Base-by-base conservation (phyloP, 2,329 filamentous ascomycete genomes). In the Rutstroemia sydowiana region DNA sequence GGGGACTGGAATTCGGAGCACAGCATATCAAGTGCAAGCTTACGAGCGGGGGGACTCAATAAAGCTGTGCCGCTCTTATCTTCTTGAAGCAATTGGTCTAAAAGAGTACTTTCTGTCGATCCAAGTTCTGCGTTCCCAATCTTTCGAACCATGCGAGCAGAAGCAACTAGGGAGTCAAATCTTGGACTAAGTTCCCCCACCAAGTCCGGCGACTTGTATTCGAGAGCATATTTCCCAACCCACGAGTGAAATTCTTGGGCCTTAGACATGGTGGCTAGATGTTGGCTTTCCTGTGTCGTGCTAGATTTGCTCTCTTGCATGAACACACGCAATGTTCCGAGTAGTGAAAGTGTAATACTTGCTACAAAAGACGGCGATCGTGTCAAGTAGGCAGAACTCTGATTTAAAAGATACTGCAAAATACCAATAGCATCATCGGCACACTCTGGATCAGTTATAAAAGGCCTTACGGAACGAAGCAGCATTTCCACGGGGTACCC, bases 401-500 rank as follows among this genome's bases (percentile, higher is more conserved):
- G 77, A 5, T 79, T 73, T 13, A 97, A 74, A 1, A 99, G 76
- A 68, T 95, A 96, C 66, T 89, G 86, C 54, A 87, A 82, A 31
- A 98, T 79, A 0, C 91, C 92, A 41, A 97, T 75, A 1, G 88
- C 84, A 70, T 98, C 93, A 63, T 95, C 88, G 9, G 91, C 87
- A 67, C 92, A 97, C 63, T 95, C 86, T 0, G 84, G 77, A 59
- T 97, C 85, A 1, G 85, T 84, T 5, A 97, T 73, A 59, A 90
- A 95, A 0, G 83, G 82, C 9, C 86, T 78, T 18, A 95, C 74
- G 1, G 87, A 85, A 61, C 90, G 87, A 1, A 98, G 75, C 0
- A 95, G 75, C 87, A 96, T 93, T 67, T 98, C 88, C 13, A 96
- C 68, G 10, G 89, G 87, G 64, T 97, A 97, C 0, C 85, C 87